Evolutionary conservation across 371 early-diverging fungal genomes (phyloP).

Genomic region (Batkoa obscura): DNA sequence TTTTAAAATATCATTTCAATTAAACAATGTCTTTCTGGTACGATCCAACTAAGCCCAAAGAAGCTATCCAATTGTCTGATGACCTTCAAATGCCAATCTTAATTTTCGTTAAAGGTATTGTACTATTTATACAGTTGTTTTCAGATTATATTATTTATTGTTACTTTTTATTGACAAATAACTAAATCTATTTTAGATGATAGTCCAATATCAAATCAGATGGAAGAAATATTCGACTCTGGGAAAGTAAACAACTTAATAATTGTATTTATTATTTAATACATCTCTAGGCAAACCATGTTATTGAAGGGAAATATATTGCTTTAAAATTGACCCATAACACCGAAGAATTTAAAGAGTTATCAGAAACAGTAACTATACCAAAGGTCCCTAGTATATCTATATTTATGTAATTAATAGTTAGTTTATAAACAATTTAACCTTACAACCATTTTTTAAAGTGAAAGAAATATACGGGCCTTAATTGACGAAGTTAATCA

Average conservation of each 20-base stretch:
- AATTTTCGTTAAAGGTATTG: neutral
- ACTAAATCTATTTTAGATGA: neutral
- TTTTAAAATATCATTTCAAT: neutral
- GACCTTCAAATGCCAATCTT: slow-evolving; percentile 4
- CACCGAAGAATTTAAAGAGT: neutral
- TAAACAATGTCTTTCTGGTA: slow-evolving; percentile 5
- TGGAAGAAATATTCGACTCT: neutral
- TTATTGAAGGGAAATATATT: slow-evolving; percentile 1
- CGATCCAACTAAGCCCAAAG: neutral
- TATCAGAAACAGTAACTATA: neutral
- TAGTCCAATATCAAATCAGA: neutral
- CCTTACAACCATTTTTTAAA: neutral
- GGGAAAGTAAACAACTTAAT: neutral
- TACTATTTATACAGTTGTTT: no score
- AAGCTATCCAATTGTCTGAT: neutral
- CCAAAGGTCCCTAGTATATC: neutral
- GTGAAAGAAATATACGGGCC: neutral
- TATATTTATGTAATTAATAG: slow-evolving; percentile 1
- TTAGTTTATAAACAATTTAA: neutral
- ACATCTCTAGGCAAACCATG: neutral
- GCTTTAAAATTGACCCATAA: neutral
- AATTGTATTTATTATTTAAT: neutral
- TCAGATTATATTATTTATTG: no score
- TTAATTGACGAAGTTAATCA: neutral
- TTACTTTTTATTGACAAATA: neutral